phyloP scores from a whole-genome alignment of 257 asterid species.

The Penstemon barbatus region DNA sequence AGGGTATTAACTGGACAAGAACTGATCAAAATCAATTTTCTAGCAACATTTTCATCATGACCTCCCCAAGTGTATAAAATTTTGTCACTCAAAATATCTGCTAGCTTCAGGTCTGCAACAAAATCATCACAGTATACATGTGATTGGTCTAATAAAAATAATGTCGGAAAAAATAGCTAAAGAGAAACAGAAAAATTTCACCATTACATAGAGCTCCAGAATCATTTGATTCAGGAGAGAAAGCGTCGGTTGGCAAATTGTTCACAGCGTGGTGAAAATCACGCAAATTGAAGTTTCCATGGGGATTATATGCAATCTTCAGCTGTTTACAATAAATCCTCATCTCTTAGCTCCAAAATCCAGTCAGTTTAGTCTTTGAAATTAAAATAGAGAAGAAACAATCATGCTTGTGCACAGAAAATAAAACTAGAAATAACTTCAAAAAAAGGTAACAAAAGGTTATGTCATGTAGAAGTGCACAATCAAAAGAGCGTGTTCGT shows the following conservation, averaged over 20 bases:
- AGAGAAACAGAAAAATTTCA: slow-evolving; percentile 25
- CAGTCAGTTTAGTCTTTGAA: slow-evolving; percentile 18
- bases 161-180: background rate
- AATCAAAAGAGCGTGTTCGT: background rate
- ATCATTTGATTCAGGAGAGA: slow-evolving; percentile 43
- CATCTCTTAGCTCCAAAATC: slow-evolving; percentile 1
- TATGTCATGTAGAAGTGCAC: slow-evolving; percentile 7
- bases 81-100: slow-evolving; percentile 58
- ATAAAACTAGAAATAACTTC: background rate
- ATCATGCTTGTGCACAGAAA: slow-evolving; percentile 7
- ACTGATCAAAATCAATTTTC: slow-evolving; percentile 67
- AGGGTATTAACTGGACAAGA: slow-evolving; percentile 50
- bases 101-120: slow-evolving; percentile 65
- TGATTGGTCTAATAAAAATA: slow-evolving; percentile 21
- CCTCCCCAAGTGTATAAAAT: slow-evolving; percentile 58
- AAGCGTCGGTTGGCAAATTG: slow-evolving; percentile 72
- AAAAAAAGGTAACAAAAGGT: background rate
- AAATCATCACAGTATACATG: slow-evolving; percentile 22
- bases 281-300: slow-evolving; percentile 77
- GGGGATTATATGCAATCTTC: slow-evolving; percentile 85
- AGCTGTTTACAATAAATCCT: slow-evolving; percentile 48
- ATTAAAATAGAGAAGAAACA: slow-evolving; percentile 20
- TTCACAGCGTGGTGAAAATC: slow-evolving; percentile 87
- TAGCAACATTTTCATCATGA: slow-evolving; percentile 42
- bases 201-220: slow-evolving; percentile 48